Evolutionary conservation across 805 yeast genomes (phyloP).

Genomic region (Ogataea nonfermentans): DNA sequence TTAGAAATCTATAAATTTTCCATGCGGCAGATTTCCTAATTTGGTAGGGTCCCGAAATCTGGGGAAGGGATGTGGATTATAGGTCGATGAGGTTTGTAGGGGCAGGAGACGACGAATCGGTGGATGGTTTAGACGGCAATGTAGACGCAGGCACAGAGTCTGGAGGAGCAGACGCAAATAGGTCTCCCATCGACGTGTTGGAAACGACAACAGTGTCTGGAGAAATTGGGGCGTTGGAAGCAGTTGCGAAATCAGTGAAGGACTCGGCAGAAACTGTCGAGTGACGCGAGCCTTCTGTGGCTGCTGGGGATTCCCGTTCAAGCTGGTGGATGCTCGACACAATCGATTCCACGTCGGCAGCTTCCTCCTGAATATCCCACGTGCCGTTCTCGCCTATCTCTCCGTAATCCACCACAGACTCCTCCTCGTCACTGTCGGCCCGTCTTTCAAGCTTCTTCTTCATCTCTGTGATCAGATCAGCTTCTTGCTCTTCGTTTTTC

Average conservation of each 20-base stretch:
- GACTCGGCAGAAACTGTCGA: no score
- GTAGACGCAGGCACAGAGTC: background rate
- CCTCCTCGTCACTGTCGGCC: constrained; percentile 17
- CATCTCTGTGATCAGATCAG: constrained; percentile 12
- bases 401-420: constrained; percentile 15
- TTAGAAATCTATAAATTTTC: constrained; percentile 7
- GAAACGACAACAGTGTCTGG: no score
- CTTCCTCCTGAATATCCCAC: constrained; percentile 3
- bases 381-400: constrained; percentile 11
- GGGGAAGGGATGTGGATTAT: constrained; percentile 6
- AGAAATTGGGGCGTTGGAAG: background rate
- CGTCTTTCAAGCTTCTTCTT: constrained; percentile 3
- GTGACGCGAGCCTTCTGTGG: no score
- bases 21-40: constrained; percentile 9
- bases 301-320: no score
- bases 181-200: no score
- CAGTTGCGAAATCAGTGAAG: background rate
- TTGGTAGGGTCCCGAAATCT: constrained; percentile 5
- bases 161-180: no score
- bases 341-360: no score
- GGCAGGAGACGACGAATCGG: background rate
- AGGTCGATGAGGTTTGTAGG: constrained; percentile 7
- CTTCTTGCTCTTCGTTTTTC: constrained; percentile 7
- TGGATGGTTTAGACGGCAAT: background rate
- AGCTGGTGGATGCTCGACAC: no score